Evolutionary conservation across 768 basidiomycete species (phyloP).

Genomic region (Amanita pallidorosea): DNA sequence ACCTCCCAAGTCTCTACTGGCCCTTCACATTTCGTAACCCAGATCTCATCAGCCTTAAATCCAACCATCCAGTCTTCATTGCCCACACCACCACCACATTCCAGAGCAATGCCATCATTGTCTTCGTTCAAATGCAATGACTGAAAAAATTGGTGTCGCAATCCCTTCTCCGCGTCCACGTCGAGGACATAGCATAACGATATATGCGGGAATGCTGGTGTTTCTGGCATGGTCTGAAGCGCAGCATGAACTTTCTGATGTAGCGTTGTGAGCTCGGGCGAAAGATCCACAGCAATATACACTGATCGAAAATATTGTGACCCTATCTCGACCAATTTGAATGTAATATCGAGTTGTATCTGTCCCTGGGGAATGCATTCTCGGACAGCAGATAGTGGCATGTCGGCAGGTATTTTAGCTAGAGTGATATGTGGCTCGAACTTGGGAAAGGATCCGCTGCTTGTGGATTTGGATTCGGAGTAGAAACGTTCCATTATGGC

Average conservation of each 20-base stretch:
- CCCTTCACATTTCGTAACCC: slow-evolving; percentile 51
- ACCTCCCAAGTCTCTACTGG: slow-evolving; percentile 50
- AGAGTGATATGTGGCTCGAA: slow-evolving; percentile 71
- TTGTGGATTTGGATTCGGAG: slow-evolving; percentile 13
- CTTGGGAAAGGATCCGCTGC: slow-evolving; percentile 36
- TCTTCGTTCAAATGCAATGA: slow-evolving; percentile 26
- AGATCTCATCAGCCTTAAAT: slow-evolving; percentile 40
- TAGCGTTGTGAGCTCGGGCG: slow-evolving; percentile 33
- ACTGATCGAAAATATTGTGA: slow-evolving; percentile 65
- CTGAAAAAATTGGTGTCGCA: slow-evolving; percentile 38
- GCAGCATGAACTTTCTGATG: slow-evolving; percentile 34
- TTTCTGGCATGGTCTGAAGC: slow-evolving; percentile 27
- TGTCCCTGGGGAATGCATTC: slow-evolving; percentile 26
- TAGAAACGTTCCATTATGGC: slow-evolving; percentile 32
- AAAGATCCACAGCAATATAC: slow-evolving; percentile 38
- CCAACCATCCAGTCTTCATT: slow-evolving; percentile 26
- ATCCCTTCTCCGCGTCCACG: slow-evolving; percentile 39
- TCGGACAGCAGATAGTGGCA: slow-evolving; percentile 22
- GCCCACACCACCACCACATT: slow-evolving; percentile 12
- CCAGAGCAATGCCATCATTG: slow-evolving; percentile 13
- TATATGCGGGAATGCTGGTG: slow-evolving; percentile 60
- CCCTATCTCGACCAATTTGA: slow-evolving; percentile 45
- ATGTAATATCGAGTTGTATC: slow-evolving; percentile 28
- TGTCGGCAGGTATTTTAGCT: slow-evolving; percentile 26
- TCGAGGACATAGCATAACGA: slow-evolving; percentile 68